phyloP scores from a whole-genome alignment of 2,329 filamentous ascomycete species.

The Fusarium denticulatum region DNA sequence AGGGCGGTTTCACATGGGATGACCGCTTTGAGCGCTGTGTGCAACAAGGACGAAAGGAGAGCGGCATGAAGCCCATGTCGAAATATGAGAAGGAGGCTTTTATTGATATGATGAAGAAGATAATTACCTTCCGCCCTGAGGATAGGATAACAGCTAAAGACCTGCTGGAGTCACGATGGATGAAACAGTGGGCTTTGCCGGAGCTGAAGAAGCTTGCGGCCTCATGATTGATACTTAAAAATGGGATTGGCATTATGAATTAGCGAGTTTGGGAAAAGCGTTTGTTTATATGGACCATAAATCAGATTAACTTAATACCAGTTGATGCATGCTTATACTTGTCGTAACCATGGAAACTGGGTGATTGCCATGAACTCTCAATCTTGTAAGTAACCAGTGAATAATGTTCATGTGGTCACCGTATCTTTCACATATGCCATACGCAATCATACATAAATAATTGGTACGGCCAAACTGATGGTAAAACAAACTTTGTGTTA shows the following conservation, averaged over 20 bases:
- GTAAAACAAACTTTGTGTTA: neutral
- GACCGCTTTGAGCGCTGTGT: conserved; percentile 28
- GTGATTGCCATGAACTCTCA: neutral
- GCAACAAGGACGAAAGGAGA: conserved; percentile 31
- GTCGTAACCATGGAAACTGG: neutral
- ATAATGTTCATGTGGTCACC: neutral
- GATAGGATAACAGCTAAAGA: conserved; percentile 22
- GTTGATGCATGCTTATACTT: neutral
- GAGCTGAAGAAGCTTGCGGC: conserved; percentile 21
- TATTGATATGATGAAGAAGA: conserved; percentile 35
- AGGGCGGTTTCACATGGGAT: conserved; percentile 19
- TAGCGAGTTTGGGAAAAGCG: conserved; percentile 28
- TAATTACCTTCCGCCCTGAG: conserved; percentile 32
- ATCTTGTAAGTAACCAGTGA: neutral
- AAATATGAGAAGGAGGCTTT: conserved; percentile 32
- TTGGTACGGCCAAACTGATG: neutral
- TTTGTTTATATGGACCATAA: neutral
- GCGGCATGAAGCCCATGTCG: conserved; percentile 23
- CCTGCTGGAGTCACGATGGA: conserved; percentile 29
- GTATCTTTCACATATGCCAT: neutral
- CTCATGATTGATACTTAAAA: conserved; percentile 12
- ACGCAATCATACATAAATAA: neutral
- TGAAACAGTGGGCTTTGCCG: conserved; percentile 35
- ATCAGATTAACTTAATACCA: neutral
- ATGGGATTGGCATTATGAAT: conserved; percentile 7